Evolutionary conservation across 169 alveolate species (phyloP).

Genomic region (Theileria annulata): DNA sequence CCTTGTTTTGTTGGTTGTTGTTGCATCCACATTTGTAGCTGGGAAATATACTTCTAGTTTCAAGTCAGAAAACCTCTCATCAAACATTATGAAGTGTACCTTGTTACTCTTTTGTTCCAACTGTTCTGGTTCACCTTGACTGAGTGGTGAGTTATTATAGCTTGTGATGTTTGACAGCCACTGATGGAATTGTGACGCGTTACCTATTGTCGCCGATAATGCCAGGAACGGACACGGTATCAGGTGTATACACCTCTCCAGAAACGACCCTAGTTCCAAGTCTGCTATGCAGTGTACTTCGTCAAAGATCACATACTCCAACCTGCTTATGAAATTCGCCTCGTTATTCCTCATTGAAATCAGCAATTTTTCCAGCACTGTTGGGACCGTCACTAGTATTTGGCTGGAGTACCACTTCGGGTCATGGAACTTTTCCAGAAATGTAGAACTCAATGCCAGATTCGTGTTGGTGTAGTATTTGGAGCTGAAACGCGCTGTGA

Average conservation of each 20-base stretch:
- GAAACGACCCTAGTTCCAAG: conserved; percentile 70
- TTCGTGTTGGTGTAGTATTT: conserved; percentile 75
- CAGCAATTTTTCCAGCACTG: conserved; percentile 83
- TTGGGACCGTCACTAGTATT: conserved; percentile 87
- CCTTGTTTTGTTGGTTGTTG: not conserved
- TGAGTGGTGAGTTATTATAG: conserved; percentile 1
- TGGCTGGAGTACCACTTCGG: conserved; percentile 81
- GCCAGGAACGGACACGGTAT: conserved; percentile 90
- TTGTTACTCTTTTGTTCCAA: not conserved
- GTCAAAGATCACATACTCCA: conserved; percentile 86
- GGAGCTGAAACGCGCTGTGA: conserved; percentile 86
- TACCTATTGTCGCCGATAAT: conserved; percentile 90
- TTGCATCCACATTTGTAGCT: not conserved
- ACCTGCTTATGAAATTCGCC: conserved; percentile 67
- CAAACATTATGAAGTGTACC: conserved; percentile 78
- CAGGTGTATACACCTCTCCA: conserved; percentile 80
- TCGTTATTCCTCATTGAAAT: conserved; percentile 77
- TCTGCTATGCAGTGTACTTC: conserved; percentile 88
- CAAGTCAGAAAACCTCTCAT: conserved; percentile 82
- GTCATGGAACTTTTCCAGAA: conserved; percentile 76
- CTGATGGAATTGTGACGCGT: conserved; percentile 77
- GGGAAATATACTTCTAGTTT: conserved; percentile 69
- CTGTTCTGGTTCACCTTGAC: too few relatives aligned
- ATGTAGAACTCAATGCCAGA: conserved; percentile 57
- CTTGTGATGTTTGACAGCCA: conserved; percentile 77